phyloP scores from a whole-genome alignment of 192 early-diverging fungal species.

The Chytriomyces hyalinus region DNA sequence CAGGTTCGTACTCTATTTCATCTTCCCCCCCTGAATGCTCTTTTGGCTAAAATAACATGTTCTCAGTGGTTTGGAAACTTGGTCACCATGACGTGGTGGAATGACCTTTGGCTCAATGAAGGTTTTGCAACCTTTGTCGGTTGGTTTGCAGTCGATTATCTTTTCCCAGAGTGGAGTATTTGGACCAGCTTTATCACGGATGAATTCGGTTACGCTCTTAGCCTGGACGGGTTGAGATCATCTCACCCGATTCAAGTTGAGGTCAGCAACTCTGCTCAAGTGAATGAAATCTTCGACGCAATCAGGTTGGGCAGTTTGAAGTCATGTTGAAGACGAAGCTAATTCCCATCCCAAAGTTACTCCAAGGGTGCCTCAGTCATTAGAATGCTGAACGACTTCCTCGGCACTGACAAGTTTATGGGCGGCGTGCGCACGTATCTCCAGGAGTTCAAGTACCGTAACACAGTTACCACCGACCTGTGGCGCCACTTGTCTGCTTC shows the following conservation, averaged over 20 bases:
- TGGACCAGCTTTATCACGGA: conserved; percentile 87
- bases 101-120: conserved; percentile 92
- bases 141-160: conserved; percentile 81
- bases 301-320: conserved; percentile 53
- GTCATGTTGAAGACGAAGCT: not conserved
- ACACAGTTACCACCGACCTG: conserved; percentile 86
- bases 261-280: conserved; percentile 82
- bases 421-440: conserved; percentile 65
- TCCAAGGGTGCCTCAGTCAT: conserved; percentile 93
- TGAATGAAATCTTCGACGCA: conserved; percentile 94
- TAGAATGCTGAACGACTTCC: conserved; percentile 80
- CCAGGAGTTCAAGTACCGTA: conserved; percentile 80
- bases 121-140: conserved; percentile 98
- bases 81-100: conserved; percentile 98
- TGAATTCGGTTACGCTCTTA: conserved; percentile 77
- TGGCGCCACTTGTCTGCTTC: conserved; percentile 82
- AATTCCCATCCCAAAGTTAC: conserved; percentile 48
- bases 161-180: conserved; percentile 94
- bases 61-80: conserved; percentile 62
- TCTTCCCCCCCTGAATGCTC: not conserved
- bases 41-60: not conserved
- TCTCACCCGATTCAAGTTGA: conserved; percentile 93
- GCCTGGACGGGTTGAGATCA: conserved; percentile 81
- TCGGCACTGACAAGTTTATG: conserved; percentile 46
- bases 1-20: conserved; percentile 65